Conservation (phyloP, 106 monocot species). For the Allium cepa region DNA sequence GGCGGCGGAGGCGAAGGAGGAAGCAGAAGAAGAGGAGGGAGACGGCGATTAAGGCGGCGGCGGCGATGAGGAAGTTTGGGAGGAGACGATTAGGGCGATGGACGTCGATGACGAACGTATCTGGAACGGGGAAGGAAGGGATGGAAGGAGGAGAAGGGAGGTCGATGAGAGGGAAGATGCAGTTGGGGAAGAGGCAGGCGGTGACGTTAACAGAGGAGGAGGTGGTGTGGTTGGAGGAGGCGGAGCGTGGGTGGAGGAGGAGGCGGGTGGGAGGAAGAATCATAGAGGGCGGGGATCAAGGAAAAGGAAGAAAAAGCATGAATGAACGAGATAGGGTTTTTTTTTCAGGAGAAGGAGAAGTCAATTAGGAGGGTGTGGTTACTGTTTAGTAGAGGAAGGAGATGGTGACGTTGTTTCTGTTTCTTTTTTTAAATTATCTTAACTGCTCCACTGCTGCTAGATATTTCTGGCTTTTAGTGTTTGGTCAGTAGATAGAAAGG, state of each 20-base stretch:
- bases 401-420: too few relatives aligned
- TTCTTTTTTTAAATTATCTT: too few relatives aligned
- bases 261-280: background rate
- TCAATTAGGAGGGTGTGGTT: too few relatives aligned
- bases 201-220: background rate
- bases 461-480: too few relatives aligned
- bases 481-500: too few relatives aligned
- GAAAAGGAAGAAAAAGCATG: too few relatives aligned
- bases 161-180: background rate
- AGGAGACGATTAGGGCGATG: background rate
- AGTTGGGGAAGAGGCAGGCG: background rate
- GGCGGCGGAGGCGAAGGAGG: constrained; percentile 14
- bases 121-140: background rate
- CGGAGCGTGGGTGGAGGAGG: background rate
- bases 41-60: constrained; percentile 19
- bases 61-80: constrained; percentile 7
- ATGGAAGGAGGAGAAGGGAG: background rate
- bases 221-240: background rate
- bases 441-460: too few relatives aligned
- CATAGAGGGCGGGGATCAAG: background rate
- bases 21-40: constrained; percentile 14
- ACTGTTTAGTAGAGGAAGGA: too few relatives aligned
- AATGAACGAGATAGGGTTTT: too few relatives aligned
- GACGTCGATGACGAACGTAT: background rate
- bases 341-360: too few relatives aligned